Conservation (phyloP, 176 grass and related monocot genomes). For the Guadua angustifolia region DNA sequence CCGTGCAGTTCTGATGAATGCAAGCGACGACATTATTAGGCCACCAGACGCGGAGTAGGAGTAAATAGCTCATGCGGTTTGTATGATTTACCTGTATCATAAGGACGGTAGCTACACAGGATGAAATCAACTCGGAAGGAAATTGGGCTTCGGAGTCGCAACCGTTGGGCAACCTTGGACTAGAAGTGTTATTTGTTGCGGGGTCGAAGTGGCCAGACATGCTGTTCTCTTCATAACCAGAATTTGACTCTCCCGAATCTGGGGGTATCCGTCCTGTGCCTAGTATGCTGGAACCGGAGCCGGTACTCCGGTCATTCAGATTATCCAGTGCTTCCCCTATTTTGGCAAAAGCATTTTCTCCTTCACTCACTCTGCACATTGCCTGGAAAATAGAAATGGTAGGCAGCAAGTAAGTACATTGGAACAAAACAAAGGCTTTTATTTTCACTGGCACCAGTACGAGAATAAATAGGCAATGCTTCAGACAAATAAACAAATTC, state of each 20-base stretch:
- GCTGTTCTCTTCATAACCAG: constrained; percentile 62
- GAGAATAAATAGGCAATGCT: constrained; percentile 25
- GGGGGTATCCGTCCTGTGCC: constrained; percentile 74
- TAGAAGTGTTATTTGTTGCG: background rate
- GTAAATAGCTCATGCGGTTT: too few species aligned
- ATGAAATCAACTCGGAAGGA: too few species aligned
- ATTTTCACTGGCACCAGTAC: constrained; percentile 11
- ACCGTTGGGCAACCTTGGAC: too few species aligned
- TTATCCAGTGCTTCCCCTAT: constrained; percentile 81
- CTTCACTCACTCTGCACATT: constrained; percentile 72
- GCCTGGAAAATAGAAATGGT: constrained; percentile 49
- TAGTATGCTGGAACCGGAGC: constrained; percentile 68
- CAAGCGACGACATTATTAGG: too few species aligned
- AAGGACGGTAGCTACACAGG: too few species aligned
- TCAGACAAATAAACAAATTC: background rate
- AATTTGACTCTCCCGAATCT: constrained; percentile 67
- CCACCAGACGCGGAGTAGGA: too few species aligned
- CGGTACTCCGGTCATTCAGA: constrained; percentile 55
- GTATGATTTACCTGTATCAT: too few species aligned
- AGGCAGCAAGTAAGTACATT: constrained; percentile 2
- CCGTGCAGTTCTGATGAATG: too few species aligned
- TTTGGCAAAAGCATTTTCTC: constrained; percentile 73
- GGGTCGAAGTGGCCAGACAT: constrained; percentile 34
- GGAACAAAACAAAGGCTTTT: background rate
- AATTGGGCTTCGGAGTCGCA: too few species aligned